Conservation (phyloP, 345 rosid genomes). For the Syzygium aromaticum region DNA sequence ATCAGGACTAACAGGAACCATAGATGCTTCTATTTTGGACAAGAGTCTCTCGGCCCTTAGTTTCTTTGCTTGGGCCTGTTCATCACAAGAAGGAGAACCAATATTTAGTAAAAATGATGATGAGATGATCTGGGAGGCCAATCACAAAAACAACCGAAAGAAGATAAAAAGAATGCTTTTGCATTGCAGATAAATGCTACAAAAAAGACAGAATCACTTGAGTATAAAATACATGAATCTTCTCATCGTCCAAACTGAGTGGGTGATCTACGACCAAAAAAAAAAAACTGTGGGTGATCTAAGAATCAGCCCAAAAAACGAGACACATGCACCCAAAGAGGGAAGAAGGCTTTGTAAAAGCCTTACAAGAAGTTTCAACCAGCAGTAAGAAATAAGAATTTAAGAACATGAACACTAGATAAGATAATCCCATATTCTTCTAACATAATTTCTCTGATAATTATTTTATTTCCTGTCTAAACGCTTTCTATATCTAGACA, state of each 20-base stretch:
- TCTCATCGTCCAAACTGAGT: background rate
- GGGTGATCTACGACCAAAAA: background rate
- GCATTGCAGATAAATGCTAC: background rate
- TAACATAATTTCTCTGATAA: background rate
- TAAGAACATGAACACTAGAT: background rate
- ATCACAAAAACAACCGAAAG: background rate
- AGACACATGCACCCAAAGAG: background rate
- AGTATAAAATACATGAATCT: background rate
- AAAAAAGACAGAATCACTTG: background rate
- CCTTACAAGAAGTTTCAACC: background rate
- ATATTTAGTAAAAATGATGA: background rate
- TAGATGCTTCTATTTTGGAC: constrained; percentile 86
- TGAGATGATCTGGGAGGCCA: background rate
- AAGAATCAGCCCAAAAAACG: background rate
- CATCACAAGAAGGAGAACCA: background rate
- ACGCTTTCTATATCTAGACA: background rate
- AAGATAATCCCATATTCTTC: background rate
- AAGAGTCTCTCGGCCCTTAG: constrained; percentile 79
- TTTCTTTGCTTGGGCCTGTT: constrained; percentile 83
- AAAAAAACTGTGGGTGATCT: background rate
- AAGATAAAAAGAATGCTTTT: background rate
- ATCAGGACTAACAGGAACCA: constrained; percentile 94
- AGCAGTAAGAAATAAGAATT: background rate
- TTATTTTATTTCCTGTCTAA: background rate
- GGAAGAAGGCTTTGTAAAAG: background rate